phyloP scores from a whole-genome alignment of 1,284 basidiomycete genomes.

The Sphaerobolus stellatus region DNA sequence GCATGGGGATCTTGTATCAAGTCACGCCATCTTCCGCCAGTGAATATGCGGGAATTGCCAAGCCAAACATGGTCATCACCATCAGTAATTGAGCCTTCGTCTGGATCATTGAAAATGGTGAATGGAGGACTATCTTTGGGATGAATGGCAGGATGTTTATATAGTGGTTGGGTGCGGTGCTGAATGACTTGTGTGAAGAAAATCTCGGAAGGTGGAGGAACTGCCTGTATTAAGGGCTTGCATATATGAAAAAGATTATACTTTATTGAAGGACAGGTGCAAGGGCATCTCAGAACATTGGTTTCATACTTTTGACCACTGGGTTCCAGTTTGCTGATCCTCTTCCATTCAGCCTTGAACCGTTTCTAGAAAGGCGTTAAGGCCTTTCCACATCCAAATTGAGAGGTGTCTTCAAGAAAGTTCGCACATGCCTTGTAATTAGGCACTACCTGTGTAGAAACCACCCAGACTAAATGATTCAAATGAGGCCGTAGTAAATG shows the following conservation, averaged over 20 bases:
- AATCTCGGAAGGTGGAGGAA: slow-evolving; percentile 12
- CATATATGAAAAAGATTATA: slow-evolving; percentile 29
- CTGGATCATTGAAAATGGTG: background rate
- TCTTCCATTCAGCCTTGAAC: slow-evolving; percentile 21
- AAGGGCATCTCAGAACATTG: slow-evolving; percentile 25
- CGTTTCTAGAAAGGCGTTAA: slow-evolving; percentile 15
- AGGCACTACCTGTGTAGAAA: slow-evolving; percentile 26
- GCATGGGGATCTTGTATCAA: background rate
- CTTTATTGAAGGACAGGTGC: slow-evolving; percentile 31
- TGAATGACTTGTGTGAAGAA: slow-evolving; percentile 24
- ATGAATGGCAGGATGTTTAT: slow-evolving; percentile 19
- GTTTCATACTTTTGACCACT: slow-evolving; percentile 19
- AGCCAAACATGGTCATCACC: slow-evolving; percentile 19
- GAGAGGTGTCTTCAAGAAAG: slow-evolving; percentile 17
- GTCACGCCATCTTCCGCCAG: background rate
- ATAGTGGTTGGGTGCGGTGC: slow-evolving; percentile 20
- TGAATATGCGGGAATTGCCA: slow-evolving; percentile 12
- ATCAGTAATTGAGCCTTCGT: slow-evolving; percentile 8
- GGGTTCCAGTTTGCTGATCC: slow-evolving; percentile 2
- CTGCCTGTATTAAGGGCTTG: slow-evolving; percentile 34
- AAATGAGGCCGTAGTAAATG: slow-evolving; percentile 26
- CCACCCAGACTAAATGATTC: slow-evolving; percentile 32
- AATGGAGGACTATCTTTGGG: background rate
- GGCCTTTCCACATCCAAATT: slow-evolving; percentile 15
- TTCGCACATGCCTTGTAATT: slow-evolving; percentile 18